Base-by-base conservation (phyloP, 148 eudicot genomes). In the Linanthus parryae region DNA sequence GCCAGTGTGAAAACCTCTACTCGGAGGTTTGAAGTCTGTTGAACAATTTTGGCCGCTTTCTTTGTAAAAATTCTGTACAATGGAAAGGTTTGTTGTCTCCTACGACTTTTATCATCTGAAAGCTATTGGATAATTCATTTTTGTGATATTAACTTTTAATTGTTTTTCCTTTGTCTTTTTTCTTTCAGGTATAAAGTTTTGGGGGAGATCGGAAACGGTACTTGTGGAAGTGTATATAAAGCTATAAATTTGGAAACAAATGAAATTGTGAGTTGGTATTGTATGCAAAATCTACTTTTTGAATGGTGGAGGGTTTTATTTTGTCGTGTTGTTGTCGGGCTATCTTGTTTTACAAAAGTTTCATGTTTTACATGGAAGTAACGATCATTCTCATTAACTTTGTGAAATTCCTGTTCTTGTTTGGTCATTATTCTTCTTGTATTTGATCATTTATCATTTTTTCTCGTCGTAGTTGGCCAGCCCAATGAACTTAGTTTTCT, bases 201-300 rank as follows among this genome's bases (percentile, higher is more conserved):
- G 69, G 65, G 83, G 36, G 97, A 86, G 73, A 79, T 91, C 63
- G 97, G 97, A 51, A 85, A 86, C 65, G 97, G 97, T 67, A 83
- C 97, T 57, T 86, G 92, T 59, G 97, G 97, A 61, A 80, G 69
- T 78, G 97, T 91, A 59, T 91, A 81, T 72, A 83, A 79, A 68
- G 97, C 97, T 62, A 62, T 86, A 53, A 86, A 83, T 63, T 66
- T 56, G 50, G 95, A 83, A 73, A 74, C 75, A 48, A 64, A 55
- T 62, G 97, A 91, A 62, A 86, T 83, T 70, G 97, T 91, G 63
- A 81, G 95, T 21, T n/a, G n/a, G n/a, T n/a, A n/a, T n/a, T n/a
- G n/a, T n/a, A n/a, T n/a, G n/a, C n/a, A n/a, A n/a, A n/a, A n/a
- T n/a, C n/a, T n/a, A n/a, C n/a, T n/a, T n/a, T n/a, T n/a, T n/a